Conservation (phyloP, 2,329 filamentous ascomycete genomes). For the Paecilomyces formosus region DNA sequence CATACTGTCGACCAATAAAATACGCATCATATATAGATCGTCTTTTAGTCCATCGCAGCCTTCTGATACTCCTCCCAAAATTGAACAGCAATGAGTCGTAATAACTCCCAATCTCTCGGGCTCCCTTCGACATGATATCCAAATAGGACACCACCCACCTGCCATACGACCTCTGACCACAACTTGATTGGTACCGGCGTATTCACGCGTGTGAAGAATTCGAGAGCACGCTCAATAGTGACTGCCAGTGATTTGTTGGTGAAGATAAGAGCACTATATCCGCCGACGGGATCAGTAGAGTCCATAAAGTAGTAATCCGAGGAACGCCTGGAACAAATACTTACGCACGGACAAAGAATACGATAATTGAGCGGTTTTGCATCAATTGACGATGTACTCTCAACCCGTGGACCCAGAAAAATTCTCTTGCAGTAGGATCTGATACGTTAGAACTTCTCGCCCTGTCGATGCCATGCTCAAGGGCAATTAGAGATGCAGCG, state of each 20-base stretch:
- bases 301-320: background rate
- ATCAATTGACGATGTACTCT: background rate
- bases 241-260: conserved; percentile 8
- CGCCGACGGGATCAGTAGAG: background rate
- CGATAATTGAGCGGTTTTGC: background rate
- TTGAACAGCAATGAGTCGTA: background rate
- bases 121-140: conserved; percentile 5
- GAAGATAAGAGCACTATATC: conserved; percentile 8
- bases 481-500: background rate
- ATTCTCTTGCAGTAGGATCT: background rate
- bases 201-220: conserved; percentile 12
- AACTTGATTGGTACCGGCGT: conserved; percentile 7
- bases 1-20: background rate
- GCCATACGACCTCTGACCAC: conserved; percentile 11
- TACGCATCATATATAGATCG: background rate
- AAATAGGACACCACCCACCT: conserved; percentile 5
- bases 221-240: conserved; percentile 8
- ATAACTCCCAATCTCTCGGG: background rate
- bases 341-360: background rate
- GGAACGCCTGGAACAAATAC: background rate
- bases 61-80: conserved; percentile 10
- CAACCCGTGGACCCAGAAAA: background rate
- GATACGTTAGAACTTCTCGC: background rate
- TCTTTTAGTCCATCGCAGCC: background rate
- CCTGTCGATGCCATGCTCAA: background rate